A percentile compares a stretch with the other conserved stretches of the same genome.
Conservation (phyloP, 2,329 filamentous ascomycete genomes). For the Venturia carpophila region DNA sequence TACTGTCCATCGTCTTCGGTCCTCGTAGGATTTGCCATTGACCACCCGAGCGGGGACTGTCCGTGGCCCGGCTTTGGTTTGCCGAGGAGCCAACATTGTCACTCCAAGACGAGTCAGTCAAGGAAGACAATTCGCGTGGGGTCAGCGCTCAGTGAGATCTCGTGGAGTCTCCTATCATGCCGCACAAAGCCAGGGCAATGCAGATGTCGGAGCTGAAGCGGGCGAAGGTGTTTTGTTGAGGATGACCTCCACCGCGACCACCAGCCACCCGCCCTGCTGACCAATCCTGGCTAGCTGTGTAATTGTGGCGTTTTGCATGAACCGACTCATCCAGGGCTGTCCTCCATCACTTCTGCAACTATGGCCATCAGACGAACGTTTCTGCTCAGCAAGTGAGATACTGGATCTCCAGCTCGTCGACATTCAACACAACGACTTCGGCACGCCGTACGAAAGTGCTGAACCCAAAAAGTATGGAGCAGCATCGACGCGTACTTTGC, state of each 20-base stretch:
- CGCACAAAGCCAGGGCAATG: neutral
- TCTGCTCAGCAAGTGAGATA: conserved; percentile 9
- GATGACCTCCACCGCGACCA: no score
- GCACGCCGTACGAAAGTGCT: neutral
- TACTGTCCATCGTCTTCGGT: no score
- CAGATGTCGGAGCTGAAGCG: neutral
- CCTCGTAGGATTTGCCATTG: neutral
- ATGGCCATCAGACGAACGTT: neutral
- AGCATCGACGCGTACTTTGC: neutral
- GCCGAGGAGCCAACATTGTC: neutral
- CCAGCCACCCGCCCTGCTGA: neutral
- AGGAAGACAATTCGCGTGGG: neutral
- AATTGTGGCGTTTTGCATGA: conserved; percentile 11
- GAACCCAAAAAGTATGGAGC: neutral
- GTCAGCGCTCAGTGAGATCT: no score
- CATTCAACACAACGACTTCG: conserved; percentile 14
- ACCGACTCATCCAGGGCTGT: conserved; percentile 1
- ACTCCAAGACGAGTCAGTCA: neutral
- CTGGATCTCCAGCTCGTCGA: conserved; percentile 10
- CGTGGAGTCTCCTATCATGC: no score
- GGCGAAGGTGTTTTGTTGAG: neutral
- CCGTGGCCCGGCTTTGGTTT: neutral
- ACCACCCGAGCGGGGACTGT: neutral
- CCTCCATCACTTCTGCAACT: neutral
- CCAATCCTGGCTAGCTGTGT: conserved; percentile 15